Percentiles rank a stretch among this genome's conserved stretches.
Conservation (phyloP, 2,329 filamentous ascomycete genomes). For the Pseudogymnoascus sp. region DNA sequence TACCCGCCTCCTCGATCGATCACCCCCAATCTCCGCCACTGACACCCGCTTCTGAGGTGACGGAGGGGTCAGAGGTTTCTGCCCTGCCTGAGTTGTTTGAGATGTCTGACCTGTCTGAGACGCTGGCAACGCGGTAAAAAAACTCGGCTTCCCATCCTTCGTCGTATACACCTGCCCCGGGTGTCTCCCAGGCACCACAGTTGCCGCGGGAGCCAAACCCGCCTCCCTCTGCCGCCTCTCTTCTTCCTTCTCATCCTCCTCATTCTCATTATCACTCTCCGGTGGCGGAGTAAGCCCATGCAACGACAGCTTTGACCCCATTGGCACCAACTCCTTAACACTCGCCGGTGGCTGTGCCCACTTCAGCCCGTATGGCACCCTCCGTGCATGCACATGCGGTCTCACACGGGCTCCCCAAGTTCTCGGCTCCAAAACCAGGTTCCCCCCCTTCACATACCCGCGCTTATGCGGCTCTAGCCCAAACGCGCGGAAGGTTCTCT, state of each 20-base stretch:
- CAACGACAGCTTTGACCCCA: neutral
- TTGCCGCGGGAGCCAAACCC: neutral
- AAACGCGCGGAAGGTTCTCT: neutral
- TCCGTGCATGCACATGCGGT: neutral
- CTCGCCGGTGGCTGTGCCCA: neutral
- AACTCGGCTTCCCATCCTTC: neutral
- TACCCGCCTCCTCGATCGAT: too few relatives aligned
- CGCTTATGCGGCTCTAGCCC: neutral
- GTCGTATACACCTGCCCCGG: neutral
- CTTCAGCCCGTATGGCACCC: neutral
- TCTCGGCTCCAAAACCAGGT: neutral
- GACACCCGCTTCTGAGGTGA: too few relatives aligned
- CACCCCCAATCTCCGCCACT: too few relatives aligned
- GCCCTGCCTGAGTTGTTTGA: too few relatives aligned
- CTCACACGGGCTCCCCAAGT: neutral
- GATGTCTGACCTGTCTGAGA: too few relatives aligned
- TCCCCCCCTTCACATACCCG: neutral
- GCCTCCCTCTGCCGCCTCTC: neutral
- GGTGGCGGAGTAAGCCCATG: neutral
- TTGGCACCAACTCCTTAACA: neutral
- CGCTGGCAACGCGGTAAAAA: too few relatives aligned
- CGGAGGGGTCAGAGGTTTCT: too few relatives aligned
- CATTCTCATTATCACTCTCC: neutral
- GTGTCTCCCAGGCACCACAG: neutral
- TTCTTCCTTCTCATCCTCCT: neutral